These are phyloP conservation scores for Verticillium klebahnii DNA, from an alignment of 2,329 filamentous ascomycete species.

Conservation along the genomic window DNA sequence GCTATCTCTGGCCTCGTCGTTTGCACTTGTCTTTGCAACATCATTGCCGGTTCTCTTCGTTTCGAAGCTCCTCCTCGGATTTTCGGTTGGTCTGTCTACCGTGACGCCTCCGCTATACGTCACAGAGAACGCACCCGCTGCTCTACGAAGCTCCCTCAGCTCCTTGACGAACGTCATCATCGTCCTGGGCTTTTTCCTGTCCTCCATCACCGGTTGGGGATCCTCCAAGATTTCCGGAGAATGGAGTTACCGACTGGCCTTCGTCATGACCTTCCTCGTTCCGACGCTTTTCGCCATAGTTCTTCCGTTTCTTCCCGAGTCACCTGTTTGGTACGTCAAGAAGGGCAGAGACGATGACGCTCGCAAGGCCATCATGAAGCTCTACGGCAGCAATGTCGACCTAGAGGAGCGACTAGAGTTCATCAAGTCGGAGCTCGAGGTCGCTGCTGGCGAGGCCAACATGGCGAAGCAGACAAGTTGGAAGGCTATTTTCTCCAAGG, in stretches of 20 bases:
- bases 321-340: constrained; percentile 23
- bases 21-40: constrained; percentile 20
- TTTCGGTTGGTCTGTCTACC: constrained; percentile 20
- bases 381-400: constrained; percentile 16
- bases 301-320: constrained; percentile 21
- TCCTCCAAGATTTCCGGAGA: constrained; percentile 19
- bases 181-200: constrained; percentile 22
- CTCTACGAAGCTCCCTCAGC: constrained; percentile 19
- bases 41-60: constrained; percentile 21
- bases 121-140: constrained; percentile 22
- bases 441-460: constrained; percentile 15
- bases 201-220: constrained; percentile 20
- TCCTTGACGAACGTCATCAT: constrained; percentile 24
- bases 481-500: constrained; percentile 23
- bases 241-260: constrained; percentile 21
- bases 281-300: constrained; percentile 17
- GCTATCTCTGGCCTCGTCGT: constrained; percentile 18
- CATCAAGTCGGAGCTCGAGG: constrained; percentile 21
- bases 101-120: constrained; percentile 21
- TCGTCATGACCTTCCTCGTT: constrained; percentile 22
- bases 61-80: constrained; percentile 20
- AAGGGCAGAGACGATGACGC: constrained; percentile 21
- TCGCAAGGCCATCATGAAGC: constrained; percentile 18
- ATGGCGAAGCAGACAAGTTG: constrained; percentile 21
- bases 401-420: constrained; percentile 17